Evolutionary conservation across 371 early-diverging fungal species (phyloP).

Genomic region (Mucor plumbeus): DNA sequence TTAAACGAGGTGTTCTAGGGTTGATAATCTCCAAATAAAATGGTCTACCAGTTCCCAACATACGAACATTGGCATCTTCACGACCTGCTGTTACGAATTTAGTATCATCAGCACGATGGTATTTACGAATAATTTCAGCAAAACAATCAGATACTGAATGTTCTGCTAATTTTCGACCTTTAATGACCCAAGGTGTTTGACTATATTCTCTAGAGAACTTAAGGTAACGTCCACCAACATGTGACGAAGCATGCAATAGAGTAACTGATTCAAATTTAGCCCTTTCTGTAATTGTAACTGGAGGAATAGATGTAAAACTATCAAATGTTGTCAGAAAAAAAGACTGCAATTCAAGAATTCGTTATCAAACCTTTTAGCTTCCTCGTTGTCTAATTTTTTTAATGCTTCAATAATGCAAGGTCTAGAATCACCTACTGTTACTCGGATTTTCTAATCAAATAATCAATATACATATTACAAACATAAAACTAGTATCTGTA

Average conservation of each 20-base stretch:
- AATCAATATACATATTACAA: not conserved
- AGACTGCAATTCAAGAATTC: not conserved
- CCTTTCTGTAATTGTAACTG: constrained; percentile 33
- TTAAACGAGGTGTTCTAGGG: constrained; percentile 58
- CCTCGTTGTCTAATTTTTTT: constrained; percentile 48
- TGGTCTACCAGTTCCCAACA: constrained; percentile 95
- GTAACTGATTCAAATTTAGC: constrained; percentile 42
- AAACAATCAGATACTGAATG: constrained; percentile 85
- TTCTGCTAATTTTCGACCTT: constrained; percentile 72
- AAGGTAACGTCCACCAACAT: constrained; percentile 78
- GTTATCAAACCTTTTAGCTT: constrained; percentile 55
- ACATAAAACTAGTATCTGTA: not conserved
- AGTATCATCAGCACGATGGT: constrained; percentile 62
- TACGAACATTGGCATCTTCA: constrained; percentile 97
- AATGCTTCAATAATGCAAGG: constrained; percentile 62
- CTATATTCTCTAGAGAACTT: constrained; percentile 86
- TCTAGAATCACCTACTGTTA: constrained; percentile 61
- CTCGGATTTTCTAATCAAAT: constrained; percentile 37
- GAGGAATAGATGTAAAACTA: constrained; percentile 54
- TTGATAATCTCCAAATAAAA: constrained; percentile 90
- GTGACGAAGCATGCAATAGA: constrained; percentile 57
- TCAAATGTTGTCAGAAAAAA: not conserved
- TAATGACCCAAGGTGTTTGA: constrained; percentile 88
- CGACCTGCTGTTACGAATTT: constrained; percentile 92
- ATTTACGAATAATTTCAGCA: constrained; percentile 59